Percentiles rank a stretch among this genome's conserved stretches.
phyloP scores from a whole-genome alignment of 331 rosid genomes.

The Arachis monticola region DNA sequence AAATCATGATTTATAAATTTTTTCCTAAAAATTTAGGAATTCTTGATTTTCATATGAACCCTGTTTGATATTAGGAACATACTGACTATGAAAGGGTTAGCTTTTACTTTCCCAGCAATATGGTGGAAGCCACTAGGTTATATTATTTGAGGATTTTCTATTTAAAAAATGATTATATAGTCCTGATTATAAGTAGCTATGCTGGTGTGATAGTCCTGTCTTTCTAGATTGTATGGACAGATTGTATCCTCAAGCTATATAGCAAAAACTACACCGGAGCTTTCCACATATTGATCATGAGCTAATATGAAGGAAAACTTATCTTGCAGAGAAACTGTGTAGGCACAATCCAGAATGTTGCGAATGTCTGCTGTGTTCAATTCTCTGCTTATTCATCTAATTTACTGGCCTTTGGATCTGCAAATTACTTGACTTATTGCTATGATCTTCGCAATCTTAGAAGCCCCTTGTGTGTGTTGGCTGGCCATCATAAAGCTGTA shows the following conservation, averaged over 20 bases:
- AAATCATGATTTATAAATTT: not conserved
- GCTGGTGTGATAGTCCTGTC: not conserved
- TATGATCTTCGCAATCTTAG: conserved; percentile 72
- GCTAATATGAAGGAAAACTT: conserved; percentile 32
- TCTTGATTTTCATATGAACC: not conserved
- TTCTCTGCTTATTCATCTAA: conserved; percentile 80
- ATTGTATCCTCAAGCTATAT: conserved; percentile 35
- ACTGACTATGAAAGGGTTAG: not conserved
- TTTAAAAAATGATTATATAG: not conserved
- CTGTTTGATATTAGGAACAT: not conserved
- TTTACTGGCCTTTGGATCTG: conserved; percentile 69
- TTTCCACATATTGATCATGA: not conserved
- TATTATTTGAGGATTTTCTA: conserved; percentile 12
- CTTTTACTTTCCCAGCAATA: not conserved
- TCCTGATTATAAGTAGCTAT: not conserved
- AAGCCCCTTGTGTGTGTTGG: conserved; percentile 74
- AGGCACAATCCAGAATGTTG: conserved; percentile 67
- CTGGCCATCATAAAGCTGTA: conserved; percentile 61
- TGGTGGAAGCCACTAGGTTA: not conserved
- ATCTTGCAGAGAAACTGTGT: conserved; percentile 65
- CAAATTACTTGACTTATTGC: conserved; percentile 70
- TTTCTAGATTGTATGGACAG: not conserved
- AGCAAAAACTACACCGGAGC: not conserved
- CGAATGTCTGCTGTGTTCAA: conserved; percentile 88
- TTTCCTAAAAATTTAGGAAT: not conserved